Evolutionary conservation across 2,329 filamentous ascomycete species (phyloP).

Genomic region (Trichoderma aggressivum): DNA sequence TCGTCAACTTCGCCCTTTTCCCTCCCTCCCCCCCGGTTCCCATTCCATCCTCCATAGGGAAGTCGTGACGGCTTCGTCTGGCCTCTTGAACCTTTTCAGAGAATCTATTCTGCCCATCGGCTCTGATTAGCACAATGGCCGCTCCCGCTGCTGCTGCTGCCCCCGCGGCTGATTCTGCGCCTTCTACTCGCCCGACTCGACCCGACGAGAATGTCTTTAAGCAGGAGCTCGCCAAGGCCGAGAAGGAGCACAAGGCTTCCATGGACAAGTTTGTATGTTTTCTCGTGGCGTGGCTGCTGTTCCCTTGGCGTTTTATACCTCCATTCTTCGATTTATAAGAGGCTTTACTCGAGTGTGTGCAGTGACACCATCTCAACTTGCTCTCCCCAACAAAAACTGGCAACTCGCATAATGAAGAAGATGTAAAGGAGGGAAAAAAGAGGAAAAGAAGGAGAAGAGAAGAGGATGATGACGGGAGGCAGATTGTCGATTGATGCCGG

Average conservation of each 20-base stretch:
- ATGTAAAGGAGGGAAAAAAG: neutral
- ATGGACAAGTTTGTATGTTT: conserved; percentile 57
- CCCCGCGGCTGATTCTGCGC: conserved; percentile 42
- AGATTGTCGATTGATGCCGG: neutral
- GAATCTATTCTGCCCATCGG: neutral
- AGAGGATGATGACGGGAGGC: neutral
- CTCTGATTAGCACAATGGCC: conserved; percentile 38
- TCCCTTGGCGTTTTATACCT: neutral
- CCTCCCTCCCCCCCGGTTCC: neutral
- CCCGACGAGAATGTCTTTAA: conserved; percentile 86
- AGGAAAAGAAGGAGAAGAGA: neutral
- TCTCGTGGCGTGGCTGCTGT: conserved; percentile 16
- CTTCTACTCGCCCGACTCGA: conserved; percentile 66
- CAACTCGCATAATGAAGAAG: neutral
- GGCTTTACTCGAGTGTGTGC: neutral
- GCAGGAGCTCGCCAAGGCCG: conserved; percentile 70
- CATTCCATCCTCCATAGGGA: conserved; percentile 17
- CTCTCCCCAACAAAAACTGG: neutral
- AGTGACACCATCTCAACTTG: neutral
- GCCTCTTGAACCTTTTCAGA: neutral
- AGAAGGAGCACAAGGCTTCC: conserved; percentile 79
- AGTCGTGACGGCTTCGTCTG: conserved; percentile 20
- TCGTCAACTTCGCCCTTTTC: neutral
- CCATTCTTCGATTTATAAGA: neutral
- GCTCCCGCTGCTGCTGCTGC: conserved; percentile 46